Base-by-base conservation (phyloP, 78 protist species). In the Tieghemostelium lacteum region DNA sequence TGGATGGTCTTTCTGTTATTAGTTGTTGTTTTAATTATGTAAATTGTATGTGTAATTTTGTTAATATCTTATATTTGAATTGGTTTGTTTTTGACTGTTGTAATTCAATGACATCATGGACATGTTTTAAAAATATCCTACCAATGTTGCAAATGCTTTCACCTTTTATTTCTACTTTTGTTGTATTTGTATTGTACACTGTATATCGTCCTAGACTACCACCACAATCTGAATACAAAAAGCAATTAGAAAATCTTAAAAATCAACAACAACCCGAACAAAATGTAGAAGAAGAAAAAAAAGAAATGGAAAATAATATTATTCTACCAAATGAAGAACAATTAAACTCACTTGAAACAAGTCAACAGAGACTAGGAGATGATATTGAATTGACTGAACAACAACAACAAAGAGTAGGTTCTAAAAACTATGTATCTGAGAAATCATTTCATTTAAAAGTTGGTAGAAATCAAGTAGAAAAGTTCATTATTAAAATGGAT, bases 21-120 rank as follows among this genome's bases (percentile, higher is more conserved):
- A 80, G 74, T 58, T 80, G 88, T 67, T 80, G 88, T 75, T 80
- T 80, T 5, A 80, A 80, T 49, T 80, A 57, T 80, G 88, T 52
- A 3, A 80, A 80, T 57, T 80, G 88, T 29, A 80, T 80, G 88
- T 72, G 77, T 20, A 80, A 75, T 17, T 67, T 80, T 57, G 33
- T 80, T 5, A 80, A 80, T 67, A 50, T 49, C 6, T 31, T 80
- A 26, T 80, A 62, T 67, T 67, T 80, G 36, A 80, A 80, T 67
- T 80, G 88, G 88, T 80, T 80, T 28, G 57, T 67, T 24, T 80
- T 80, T 67, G 77, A 65, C 36, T 80, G 88, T 65, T 78, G 88
- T 24, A 3, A 20, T 3, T 65, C 61, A 60, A 67, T 80, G 88
- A 80, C 61, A n/a, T 22, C 52, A 50, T 80, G 88, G 88, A 64